Evolutionary conservation across 139 green algal genomes (phyloP).

Genomic region (Pseudopediastrum boryanum): DNA sequence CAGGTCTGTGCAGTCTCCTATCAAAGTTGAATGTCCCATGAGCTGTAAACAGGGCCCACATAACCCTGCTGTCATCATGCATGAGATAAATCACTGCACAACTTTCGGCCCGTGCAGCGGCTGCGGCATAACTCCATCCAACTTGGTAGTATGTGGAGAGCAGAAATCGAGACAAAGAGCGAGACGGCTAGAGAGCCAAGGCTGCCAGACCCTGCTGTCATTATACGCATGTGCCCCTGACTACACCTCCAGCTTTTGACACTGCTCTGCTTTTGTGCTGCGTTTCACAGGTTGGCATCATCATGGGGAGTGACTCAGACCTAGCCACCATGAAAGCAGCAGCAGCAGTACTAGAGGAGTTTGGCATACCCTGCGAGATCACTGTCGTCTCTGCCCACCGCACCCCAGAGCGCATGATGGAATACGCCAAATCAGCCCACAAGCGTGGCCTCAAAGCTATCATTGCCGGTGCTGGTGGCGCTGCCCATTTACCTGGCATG

Average conservation of each 20-base stretch:
- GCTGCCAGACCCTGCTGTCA: no score
- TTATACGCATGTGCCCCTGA: no score
- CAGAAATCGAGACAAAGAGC: no score
- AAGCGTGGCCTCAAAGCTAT: slow-evolving; percentile 81
- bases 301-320: slow-evolving; percentile 98
- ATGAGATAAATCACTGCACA: no score
- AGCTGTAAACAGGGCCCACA: no score
- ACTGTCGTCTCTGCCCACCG: slow-evolving; percentile 95
- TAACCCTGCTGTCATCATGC: no score
- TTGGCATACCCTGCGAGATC: slow-evolving; percentile 82
- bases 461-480: slow-evolving; percentile 95
- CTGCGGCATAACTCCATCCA: no score
- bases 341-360: slow-evolving; percentile 75
- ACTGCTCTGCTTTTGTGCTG: background rate
- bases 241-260: background rate
- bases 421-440: slow-evolving; percentile 83
- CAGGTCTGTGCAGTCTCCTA: no score
- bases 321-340: slow-evolving; percentile 92
- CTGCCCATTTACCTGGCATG: slow-evolving; percentile 97
- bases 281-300: slow-evolving; percentile 84
- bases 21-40: no score
- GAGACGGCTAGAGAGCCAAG: no score
- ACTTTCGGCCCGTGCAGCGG: no score
- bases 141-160: no score
- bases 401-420: slow-evolving; percentile 94